Evolutionary conservation across 108 stramenopile genomes (phyloP).

Genomic region (Fragilariopsis cylindrus): DNA sequence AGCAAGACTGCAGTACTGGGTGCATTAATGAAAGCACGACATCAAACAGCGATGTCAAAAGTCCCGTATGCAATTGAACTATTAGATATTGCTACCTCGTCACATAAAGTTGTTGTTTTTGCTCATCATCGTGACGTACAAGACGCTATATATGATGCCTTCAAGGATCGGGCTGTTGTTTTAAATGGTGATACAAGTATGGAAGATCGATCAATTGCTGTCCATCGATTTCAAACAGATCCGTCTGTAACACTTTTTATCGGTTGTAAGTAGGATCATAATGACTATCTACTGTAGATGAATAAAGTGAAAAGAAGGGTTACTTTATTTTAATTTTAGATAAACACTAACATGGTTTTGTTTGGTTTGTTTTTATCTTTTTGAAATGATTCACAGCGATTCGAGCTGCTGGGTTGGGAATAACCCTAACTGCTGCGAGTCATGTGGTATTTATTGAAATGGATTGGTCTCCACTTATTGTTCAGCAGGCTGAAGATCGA

Average conservation of each 20-base stretch:
- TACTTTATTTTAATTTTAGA: no score
- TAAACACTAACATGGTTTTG: constrained; percentile 11
- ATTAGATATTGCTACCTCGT: constrained; percentile 18
- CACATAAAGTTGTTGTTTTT: constrained; percentile 45
- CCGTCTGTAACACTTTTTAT: neutral
- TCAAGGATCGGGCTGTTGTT: constrained; percentile 24
- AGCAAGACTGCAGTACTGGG: constrained; percentile 2
- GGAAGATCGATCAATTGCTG: constrained; percentile 10
- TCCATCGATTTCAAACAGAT: constrained; percentile 17
- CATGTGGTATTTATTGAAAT: constrained; percentile 44
- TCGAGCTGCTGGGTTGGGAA: constrained; percentile 33
- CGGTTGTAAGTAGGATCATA: neutral
- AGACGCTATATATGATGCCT: constrained; percentile 19
- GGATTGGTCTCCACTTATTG: constrained; percentile 39
- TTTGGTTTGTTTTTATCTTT: constrained; percentile 25
- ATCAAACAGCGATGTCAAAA: constrained; percentile 34
- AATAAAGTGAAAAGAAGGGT: no score
- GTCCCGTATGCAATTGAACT: constrained; percentile 21
- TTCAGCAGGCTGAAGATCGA: constrained; percentile 41
- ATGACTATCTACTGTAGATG: no score
- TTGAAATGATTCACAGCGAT: neutral
- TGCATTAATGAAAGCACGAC: constrained; percentile 17
- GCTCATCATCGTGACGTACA: constrained; percentile 33
- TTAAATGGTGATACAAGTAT: constrained; percentile 26
- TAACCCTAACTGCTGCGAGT: constrained; percentile 36